Percentiles rank a stretch among this genome's conserved stretches.
Conservation (phyloP, 768 basidiomycete genomes). For the Lyophyllum atratum region DNA sequence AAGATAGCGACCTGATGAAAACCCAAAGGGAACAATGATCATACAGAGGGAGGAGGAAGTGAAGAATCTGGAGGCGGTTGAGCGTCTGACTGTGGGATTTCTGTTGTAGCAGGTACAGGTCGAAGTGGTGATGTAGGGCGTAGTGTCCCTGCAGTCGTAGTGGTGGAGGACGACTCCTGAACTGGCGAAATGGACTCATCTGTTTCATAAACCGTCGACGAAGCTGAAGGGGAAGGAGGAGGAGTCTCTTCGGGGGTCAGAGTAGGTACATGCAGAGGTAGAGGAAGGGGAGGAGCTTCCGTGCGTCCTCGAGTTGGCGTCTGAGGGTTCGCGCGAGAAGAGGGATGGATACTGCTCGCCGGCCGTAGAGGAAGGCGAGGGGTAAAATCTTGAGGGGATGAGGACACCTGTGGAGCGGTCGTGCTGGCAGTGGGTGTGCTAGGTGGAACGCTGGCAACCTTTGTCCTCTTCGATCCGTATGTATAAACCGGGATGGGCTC, state of each 20-base stretch:
- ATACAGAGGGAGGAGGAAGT: not conserved
- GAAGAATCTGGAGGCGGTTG: slow-evolving; percentile 1
- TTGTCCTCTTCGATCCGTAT: slow-evolving; percentile 77
- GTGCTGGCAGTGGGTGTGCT: slow-evolving; percentile 11
- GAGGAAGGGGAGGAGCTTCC: slow-evolving; percentile 21
- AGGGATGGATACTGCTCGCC: slow-evolving; percentile 77
- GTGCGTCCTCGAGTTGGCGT: slow-evolving; percentile 46
- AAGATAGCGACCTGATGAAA: not conserved
- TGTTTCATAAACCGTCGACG: slow-evolving; percentile 25
- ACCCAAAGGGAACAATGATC: not conserved
- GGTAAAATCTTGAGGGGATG: slow-evolving; percentile 65
- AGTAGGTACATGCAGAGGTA: slow-evolving; percentile 23
- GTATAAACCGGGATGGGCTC: slow-evolving; percentile 57
- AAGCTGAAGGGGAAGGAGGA: slow-evolving; percentile 29
- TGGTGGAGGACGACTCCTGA: slow-evolving; percentile 4
- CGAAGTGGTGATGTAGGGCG: slow-evolving; percentile 8
- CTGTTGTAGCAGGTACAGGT: not conserved
- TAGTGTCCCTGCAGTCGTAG: not conserved
- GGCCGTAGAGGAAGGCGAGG: slow-evolving; percentile 72
- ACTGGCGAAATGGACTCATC: slow-evolving; percentile 17
- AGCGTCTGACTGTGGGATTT: not conserved
- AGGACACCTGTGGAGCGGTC: slow-evolving; percentile 16
- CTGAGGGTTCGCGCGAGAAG: slow-evolving; percentile 53
- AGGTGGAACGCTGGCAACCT: slow-evolving; percentile 53
- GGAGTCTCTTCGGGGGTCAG: slow-evolving; percentile 27